Base-by-base conservation (phyloP, 768 basidiomycete species). In the Mycena vitilis region DNA sequence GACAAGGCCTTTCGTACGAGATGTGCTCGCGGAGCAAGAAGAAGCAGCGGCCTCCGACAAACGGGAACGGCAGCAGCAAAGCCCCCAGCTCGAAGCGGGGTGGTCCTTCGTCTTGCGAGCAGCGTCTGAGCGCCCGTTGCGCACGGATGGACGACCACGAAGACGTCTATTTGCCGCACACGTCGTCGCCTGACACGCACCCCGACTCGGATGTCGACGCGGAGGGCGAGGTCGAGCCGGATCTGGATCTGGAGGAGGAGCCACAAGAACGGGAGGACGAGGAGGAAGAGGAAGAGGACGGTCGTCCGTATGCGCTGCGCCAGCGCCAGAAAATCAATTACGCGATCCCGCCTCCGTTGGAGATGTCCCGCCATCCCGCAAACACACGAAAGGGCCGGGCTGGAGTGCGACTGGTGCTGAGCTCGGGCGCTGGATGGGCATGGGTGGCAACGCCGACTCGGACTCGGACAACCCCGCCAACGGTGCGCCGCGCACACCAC, bases 331-430 rank as follows among this genome's bases (percentile, higher is more conserved):
- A 86, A 67, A 88, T 95, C 72, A 94, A 95, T 75, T 95, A 95
- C 64, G 90, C 90, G 15, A 91, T 94, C 23, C 92, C 91, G 1
- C 93, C 94, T 0, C 91, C 93, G 0, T 80, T 95, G 18, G 94
- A 94, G 42, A 80, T 92, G 76, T 73, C 76, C 2, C 84, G 10
- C 63, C 67, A 23, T 63, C 60, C 18, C 71, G 71, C 45, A 68
- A 81, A 52, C 73, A 78, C 49, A 82, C 71, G 62, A 84, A 85
- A 70, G 85, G 84, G 12, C 85, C 88, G 18, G 92, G 93, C 5
- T 94, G 93, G 92, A 94, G 92, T 78, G 93, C 89, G 4, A 86
- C 78, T 64, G 93, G 94, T 25, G 90, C 92, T 0, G 93, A 94
- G 79, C 77, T 94, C 40, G 88, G 91, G 52, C 84, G 86, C 64